These are phyloP conservation scores for Flaveria floridana DNA, from an alignment of 140 eudicot genomes.

Conservation along the genomic window DNA sequence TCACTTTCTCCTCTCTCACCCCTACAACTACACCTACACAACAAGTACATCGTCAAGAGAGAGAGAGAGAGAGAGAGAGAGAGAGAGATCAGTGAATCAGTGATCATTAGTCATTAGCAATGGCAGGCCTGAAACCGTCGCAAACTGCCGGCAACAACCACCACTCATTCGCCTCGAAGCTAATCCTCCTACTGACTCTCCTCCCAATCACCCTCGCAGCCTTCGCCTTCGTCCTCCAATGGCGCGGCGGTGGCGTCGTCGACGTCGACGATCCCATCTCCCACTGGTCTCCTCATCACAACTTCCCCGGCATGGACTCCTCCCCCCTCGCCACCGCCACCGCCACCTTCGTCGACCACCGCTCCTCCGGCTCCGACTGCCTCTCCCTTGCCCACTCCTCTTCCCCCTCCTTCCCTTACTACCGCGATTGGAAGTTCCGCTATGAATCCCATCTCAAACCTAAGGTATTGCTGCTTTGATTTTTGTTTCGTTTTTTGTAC, in stretches of 20 bases:
- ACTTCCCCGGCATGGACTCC: slow-evolving; percentile 72
- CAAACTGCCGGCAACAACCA: slow-evolving; percentile 47
- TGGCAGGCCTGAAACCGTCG: slow-evolving; percentile 74
- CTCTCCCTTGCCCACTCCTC: slow-evolving; percentile 36
- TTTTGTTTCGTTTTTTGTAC: neutral
- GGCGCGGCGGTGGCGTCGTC: slow-evolving; percentile 95
- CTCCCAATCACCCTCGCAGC: slow-evolving; percentile 79
- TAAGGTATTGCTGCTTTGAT: slow-evolving; percentile 41
- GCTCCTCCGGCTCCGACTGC: slow-evolving; percentile 58
- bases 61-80: too few relatives aligned
- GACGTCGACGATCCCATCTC: slow-evolving; percentile 70
- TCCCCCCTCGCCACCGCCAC: slow-evolving; percentile 68
- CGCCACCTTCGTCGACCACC: slow-evolving; percentile 42
- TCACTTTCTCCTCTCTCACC: slow-evolving; percentile 4
- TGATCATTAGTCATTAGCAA: slow-evolving; percentile 8
- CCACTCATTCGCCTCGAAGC: slow-evolving; percentile 56
- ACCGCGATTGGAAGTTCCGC: slow-evolving; percentile 68
- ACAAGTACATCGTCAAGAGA: too few relatives aligned
- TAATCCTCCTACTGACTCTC: slow-evolving; percentile 74
- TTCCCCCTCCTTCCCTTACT: slow-evolving; percentile 64
- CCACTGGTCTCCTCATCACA: slow-evolving; percentile 61
- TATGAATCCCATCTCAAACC: slow-evolving; percentile 72
- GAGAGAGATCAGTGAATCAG: too few relatives aligned
- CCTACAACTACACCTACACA: neutral
- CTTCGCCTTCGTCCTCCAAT: slow-evolving; percentile 90